Conservation (phyloP, 371 early-diverging fungal genomes). For the Mortierella sp. region DNA sequence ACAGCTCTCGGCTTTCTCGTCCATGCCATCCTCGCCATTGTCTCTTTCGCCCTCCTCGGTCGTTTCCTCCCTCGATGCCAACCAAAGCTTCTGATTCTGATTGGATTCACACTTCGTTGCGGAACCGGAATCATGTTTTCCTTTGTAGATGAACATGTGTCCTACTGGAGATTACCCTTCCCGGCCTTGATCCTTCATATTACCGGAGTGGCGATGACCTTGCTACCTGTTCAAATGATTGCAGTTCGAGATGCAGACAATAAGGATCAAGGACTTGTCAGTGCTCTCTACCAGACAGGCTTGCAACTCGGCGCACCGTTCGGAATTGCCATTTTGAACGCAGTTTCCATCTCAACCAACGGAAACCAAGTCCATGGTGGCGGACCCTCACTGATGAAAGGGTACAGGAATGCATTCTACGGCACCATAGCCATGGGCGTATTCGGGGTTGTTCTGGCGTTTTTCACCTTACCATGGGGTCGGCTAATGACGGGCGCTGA, state of each 20-base stretch:
- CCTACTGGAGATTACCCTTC: slow-evolving; percentile 37
- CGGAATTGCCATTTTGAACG: slow-evolving; percentile 43
- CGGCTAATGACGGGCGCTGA: too few relatives aligned
- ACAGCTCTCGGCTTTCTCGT: slow-evolving; percentile 40
- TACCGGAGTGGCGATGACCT: slow-evolving; percentile 34
- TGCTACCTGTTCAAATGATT: slow-evolving; percentile 36
- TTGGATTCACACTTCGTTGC: slow-evolving; percentile 30
- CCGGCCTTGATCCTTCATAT: slow-evolving; percentile 47
- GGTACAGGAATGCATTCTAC: slow-evolving; percentile 39
- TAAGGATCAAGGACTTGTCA: slow-evolving; percentile 42
- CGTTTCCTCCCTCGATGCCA: slow-evolving; percentile 23
- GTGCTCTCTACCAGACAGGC: slow-evolving; percentile 43
- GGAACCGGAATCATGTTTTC: slow-evolving; percentile 29
- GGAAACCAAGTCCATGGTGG: slow-evolving; percentile 7
- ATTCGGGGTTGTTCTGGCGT: slow-evolving; percentile 19
- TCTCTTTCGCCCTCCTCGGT: slow-evolving; percentile 25
- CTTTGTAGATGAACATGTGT: slow-evolving; percentile 54
- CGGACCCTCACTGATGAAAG: slow-evolving; percentile 33
- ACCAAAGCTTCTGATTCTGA: slow-evolving; percentile 31
- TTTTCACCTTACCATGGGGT: slow-evolving; percentile 32
- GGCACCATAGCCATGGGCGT: slow-evolving; percentile 32
- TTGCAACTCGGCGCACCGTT: slow-evolving; percentile 49
- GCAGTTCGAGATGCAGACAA: slow-evolving; percentile 40
- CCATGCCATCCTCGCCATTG: slow-evolving; percentile 34
- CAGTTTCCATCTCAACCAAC: slow-evolving; percentile 36